Percentiles rank a stretch among this genome's conserved stretches.
Evolutionary conservation across 2,329 filamentous ascomycete species (phyloP).

Genomic region (Coniochaeta sp.): DNA sequence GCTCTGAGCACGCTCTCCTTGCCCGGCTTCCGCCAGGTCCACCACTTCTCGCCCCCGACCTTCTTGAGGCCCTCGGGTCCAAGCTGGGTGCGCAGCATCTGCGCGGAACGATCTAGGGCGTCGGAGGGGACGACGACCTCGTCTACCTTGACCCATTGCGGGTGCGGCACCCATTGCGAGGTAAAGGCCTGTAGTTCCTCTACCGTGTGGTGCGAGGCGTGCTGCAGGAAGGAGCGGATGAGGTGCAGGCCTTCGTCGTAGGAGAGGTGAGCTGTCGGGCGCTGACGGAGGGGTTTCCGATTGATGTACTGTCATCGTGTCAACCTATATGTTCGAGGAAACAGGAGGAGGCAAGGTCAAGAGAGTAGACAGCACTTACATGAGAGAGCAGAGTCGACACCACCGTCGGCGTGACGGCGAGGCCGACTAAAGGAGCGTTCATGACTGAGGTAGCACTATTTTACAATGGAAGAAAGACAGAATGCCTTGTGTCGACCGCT

Average conservation of each 20-base stretch:
- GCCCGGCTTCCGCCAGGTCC: constrained; percentile 70
- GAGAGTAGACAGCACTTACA: constrained; percentile 45
- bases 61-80: constrained; percentile 65
- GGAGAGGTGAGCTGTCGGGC: constrained; percentile 82
- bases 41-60: constrained; percentile 79
- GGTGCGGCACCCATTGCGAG: constrained; percentile 81
- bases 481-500: not conserved
- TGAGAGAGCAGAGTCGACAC: constrained; percentile 82
- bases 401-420: constrained; percentile 81
- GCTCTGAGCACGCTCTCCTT: constrained; percentile 55
- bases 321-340: no score
- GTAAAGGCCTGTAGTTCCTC: constrained; percentile 93
- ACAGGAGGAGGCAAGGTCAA: no score
- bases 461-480: not conserved
- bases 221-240: constrained; percentile 76
- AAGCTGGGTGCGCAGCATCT: constrained; percentile 63
- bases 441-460: constrained; percentile 26
- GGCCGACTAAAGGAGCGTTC: constrained; percentile 73
- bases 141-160: constrained; percentile 79
- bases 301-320: constrained; percentile 93
- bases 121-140: constrained; percentile 56
- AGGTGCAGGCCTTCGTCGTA: constrained; percentile 90
- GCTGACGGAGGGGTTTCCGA: constrained; percentile 64
- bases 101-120: constrained; percentile 59
- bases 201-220: constrained; percentile 81